Conservation (phyloP, 495 filamentous ascomycete species). For the Annulohypoxylon bovei region DNA sequence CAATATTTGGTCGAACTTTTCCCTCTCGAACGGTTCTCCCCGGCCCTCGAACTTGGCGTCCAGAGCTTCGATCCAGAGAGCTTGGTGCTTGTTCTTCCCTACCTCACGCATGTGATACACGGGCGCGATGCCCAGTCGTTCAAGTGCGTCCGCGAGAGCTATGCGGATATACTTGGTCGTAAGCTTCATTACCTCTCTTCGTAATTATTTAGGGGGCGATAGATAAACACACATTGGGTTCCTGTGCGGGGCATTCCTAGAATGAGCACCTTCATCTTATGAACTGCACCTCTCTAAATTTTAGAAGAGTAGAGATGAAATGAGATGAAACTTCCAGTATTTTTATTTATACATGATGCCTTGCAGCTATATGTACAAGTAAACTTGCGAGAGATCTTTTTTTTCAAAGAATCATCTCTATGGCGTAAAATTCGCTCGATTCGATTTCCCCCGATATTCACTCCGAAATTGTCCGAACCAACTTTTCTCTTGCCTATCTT, state of each 20-base stretch:
- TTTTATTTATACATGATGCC: background rate
- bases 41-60: slow-evolving; percentile 44
- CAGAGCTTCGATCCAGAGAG: slow-evolving; percentile 44
- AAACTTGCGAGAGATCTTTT: background rate
- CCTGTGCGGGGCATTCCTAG: slow-evolving; percentile 72
- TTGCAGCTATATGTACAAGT: slow-evolving; percentile 23
- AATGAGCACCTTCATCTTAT: slow-evolving; percentile 68
- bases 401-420: background rate
- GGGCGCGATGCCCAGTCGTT: slow-evolving; percentile 40
- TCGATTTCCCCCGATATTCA: slow-evolving; percentile 15
- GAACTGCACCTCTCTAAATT: background rate
- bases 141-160: slow-evolving; percentile 47
- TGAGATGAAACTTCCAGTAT: background rate
- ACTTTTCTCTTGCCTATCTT: slow-evolving; percentile 18
- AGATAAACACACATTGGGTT: slow-evolving; percentile 64
- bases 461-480: slow-evolving; percentile 12
- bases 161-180: background rate
- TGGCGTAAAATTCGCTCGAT: background rate
- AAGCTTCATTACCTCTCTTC: background rate
- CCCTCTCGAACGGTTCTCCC: slow-evolving; percentile 35
- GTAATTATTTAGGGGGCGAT: background rate
- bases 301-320: background rate
- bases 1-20: slow-evolving; percentile 44
- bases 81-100: slow-evolving; percentile 40
- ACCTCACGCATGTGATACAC: slow-evolving; percentile 53